Percentiles rank a stretch among this genome's conserved stretches.
These are phyloP conservation scores for Barnettozyma sucrosica DNA, from an alignment of 805 yeast species.

Conservation along the genomic window DNA sequence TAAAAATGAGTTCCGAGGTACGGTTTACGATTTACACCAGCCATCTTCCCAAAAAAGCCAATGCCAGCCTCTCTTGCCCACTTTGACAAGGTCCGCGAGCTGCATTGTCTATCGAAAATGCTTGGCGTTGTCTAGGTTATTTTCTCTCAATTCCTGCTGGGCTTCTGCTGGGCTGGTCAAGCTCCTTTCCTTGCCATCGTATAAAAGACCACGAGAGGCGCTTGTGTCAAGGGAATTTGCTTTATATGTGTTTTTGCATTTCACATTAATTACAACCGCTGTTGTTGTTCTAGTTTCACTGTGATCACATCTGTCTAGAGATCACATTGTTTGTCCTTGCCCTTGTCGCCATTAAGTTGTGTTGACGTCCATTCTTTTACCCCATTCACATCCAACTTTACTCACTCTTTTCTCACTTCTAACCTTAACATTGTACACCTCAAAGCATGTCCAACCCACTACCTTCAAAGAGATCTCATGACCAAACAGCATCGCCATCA, in stretches of 20 bases:
- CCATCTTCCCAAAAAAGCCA: not conserved
- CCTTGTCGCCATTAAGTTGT: constrained; percentile 28
- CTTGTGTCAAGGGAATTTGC: not conserved
- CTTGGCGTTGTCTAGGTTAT: not conserved
- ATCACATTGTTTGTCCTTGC: not conserved
- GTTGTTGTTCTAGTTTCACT: not conserved
- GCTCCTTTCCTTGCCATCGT: not conserved
- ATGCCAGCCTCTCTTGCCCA: not conserved
- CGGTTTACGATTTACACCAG: too few relatives aligned
- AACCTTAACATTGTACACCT: not conserved
- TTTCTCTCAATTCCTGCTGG: not conserved
- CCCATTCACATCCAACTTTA: constrained; percentile 6
- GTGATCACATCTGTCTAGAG: not conserved
- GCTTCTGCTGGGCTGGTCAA: not conserved
- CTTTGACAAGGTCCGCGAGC: not conserved
- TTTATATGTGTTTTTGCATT: not conserved
- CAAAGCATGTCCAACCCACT: not conserved
- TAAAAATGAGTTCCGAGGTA: not conserved
- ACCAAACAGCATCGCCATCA: constrained; percentile 13
- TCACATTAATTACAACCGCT: not conserved
- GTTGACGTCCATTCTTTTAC: constrained; percentile 29
- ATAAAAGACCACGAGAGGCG: not conserved
- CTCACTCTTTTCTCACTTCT: constrained; percentile 2
- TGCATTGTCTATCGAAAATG: not conserved
- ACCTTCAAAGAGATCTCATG: constrained; percentile 21